Evolutionary conservation across 2,329 filamentous ascomycete species (phyloP), one percentile per base, ranked within the genome.

Genomic region (Fusarium dlaminii): DNA sequence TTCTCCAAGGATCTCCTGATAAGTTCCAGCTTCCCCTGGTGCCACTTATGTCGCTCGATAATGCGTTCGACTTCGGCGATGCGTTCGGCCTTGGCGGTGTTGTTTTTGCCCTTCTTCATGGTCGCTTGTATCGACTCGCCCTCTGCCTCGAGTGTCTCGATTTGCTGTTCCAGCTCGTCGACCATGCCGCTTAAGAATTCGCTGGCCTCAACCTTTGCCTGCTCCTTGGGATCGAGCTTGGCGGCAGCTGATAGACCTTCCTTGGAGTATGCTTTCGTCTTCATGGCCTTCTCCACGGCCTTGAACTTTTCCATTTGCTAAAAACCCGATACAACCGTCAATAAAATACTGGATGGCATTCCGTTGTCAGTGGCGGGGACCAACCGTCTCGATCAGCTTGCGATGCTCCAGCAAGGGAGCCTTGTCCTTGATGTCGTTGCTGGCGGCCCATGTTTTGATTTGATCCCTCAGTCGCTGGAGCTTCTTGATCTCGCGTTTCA

Each of bases 271-370:
- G 96, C 96, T 84, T 99, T 99, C 65, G 96, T 99, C 88, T 99
- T 99, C 96, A 99, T 98, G 80, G 98, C 96, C 87, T 99, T 99
- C 84, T 99, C 96, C 60, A 99, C 96, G n/a, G 95, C 96, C 87
- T 99, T 99, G 90, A 99, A 99, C 80, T 94, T 95, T 86, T 99
- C 96, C 96, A 99, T 99, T 93, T 96, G 92, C 94, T 96, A 85
- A 52, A 52, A 78, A 56, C 39, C 61, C 39, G 64, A 32, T 55
- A 36, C 12, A 63, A 39, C 46, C 64, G 68, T 78, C 63, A 78
- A 76, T 66, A 75, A 59, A 42, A 42, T 52, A 54, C 63, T 62
- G 27, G 59, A 60, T 42, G 49, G 29, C 24, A 42, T 61, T 66
- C 58, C 45, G 32, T 67, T 66, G 48, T 68, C 51, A 70, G 46